These are phyloP conservation scores for Tricholoma terreum DNA, from an alignment of 768 basidiomycete genomes.

Conservation along the genomic window DNA sequence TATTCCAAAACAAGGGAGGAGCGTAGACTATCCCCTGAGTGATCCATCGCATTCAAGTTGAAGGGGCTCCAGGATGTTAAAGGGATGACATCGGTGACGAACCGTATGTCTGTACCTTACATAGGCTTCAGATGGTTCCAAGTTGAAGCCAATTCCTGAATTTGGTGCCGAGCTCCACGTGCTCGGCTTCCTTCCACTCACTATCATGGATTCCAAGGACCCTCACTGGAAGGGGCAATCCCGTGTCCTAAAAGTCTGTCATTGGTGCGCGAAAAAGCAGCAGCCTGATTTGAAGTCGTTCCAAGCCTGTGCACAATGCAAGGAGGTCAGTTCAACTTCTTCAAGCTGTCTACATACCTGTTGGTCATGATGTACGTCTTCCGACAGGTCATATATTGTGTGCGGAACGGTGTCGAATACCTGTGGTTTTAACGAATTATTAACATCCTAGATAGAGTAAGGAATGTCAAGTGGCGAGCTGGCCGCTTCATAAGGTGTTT, in stretches of 20 bases:
- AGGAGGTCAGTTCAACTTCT: constrained; percentile 19
- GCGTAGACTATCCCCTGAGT: no score
- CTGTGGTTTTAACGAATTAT: neutral
- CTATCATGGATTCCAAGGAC: constrained; percentile 2
- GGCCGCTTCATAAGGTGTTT: constrained; percentile 23
- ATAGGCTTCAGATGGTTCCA: no score
- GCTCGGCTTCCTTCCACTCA: constrained; percentile 3
- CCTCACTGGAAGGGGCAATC: constrained; percentile 24
- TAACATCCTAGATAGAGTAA: constrained; percentile 16
- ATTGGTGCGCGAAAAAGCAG: constrained; percentile 28
- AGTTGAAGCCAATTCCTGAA: no score
- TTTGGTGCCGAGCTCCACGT: constrained; percentile 10
- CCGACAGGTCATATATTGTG: constrained; percentile 24
- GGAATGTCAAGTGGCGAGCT: constrained; percentile 25
- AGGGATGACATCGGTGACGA: no score
- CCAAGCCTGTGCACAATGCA: constrained; percentile 24
- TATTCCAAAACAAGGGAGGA: no score
- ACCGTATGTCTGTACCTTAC: no score
- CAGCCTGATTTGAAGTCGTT: constrained; percentile 20
- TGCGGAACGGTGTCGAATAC: constrained; percentile 8
- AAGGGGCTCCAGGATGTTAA: no score
- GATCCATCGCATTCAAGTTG: no score
- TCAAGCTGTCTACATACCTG: neutral
- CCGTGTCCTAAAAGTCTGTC: constrained; percentile 24
- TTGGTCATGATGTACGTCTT: neutral